Evolutionary conservation across 495 filamentous ascomycete species (phyloP).

Genomic region (Penicillium parvum): DNA sequence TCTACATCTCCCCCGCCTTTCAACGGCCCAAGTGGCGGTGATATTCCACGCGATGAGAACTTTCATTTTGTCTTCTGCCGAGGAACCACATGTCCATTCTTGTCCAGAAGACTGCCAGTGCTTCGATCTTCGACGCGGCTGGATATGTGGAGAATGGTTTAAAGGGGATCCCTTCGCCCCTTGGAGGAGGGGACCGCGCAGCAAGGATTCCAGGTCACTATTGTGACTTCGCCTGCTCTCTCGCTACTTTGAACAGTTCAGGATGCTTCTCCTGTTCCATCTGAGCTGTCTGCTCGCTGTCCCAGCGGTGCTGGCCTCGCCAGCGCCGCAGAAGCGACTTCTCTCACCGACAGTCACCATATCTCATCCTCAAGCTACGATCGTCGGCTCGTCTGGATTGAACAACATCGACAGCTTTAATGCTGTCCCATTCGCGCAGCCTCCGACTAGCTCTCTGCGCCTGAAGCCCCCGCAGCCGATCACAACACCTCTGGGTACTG

Average conservation of each 20-base stretch:
- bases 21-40: background rate
- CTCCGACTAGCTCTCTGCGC: slow-evolving; percentile 53
- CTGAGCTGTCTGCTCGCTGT: slow-evolving; percentile 5
- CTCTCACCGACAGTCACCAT: slow-evolving; percentile 42
- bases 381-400: slow-evolving; percentile 39
- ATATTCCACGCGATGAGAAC: background rate
- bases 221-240: background rate
- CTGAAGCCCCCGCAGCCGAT: slow-evolving; percentile 56
- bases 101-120: background rate
- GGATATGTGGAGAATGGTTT: background rate
- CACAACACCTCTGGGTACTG: slow-evolving; percentile 42
- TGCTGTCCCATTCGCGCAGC: slow-evolving; percentile 62
- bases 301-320: slow-evolving; percentile 9
- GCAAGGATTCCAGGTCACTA: background rate
- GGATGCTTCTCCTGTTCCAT: slow-evolving; percentile 5
- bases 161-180: background rate
- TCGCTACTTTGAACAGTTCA: background rate
- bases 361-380: slow-evolving; percentile 41
- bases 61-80: background rate
- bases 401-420: slow-evolving; percentile 50
- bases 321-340: slow-evolving; percentile 19
- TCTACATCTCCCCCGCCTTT: background rate
- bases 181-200: background rate
- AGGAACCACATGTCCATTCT: slow-evolving; percentile 10
- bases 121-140: background rate